Evolutionary conservation across 805 yeast species (phyloP), one percentile per base, ranked within the genome.

Genomic region (Ogataea ganodermae): DNA sequence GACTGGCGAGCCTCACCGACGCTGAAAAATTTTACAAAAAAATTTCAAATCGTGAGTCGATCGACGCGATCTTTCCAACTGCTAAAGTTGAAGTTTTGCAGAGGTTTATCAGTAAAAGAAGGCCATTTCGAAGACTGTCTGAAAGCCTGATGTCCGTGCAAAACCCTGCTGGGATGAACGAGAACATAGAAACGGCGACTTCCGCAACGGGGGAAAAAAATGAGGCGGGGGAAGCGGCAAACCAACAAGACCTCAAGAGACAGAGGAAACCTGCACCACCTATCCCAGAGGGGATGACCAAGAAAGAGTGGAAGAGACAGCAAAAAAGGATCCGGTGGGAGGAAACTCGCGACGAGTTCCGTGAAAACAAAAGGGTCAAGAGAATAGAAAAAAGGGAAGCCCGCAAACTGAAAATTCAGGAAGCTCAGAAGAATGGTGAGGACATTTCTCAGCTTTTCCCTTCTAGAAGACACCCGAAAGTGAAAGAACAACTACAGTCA

Each of bases 271-370:
- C 24, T 16, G 24, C 24, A 18, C 49, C 51, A n/a, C 48, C 31
- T 22, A 73, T 83, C 7, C 97, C 97, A 2, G 90, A 81, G 48
- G 97, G 96, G 4, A 84, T 92, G 87, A 83, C 95, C 24, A 89
- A 86, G 61, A 77, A 79, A 13, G 91, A 86, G 48, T 92, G 89
- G 86, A 92, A 92, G 66, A 83, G 83, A 57, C 73, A 76, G 49
- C 79, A 84, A 58, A 82, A 77, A 56, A 49, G 67, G 32, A 37
- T 55, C 32, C 46, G 71, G 75, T 81, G 85, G 75, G 89, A 82
- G 38, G 84, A 76, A 40, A 74, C 76, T 35, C 83, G 86, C 61
- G 88, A 76, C 1, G 83, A 80, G 44, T 80, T 77, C 58, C 72
- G 78, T 31, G 75, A 72, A 40, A 67, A 68, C 9, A 75, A 81